phyloP scores from a whole-genome alignment of 2,329 filamentous ascomycete genomes.

The Colletotrichum abscissum region DNA sequence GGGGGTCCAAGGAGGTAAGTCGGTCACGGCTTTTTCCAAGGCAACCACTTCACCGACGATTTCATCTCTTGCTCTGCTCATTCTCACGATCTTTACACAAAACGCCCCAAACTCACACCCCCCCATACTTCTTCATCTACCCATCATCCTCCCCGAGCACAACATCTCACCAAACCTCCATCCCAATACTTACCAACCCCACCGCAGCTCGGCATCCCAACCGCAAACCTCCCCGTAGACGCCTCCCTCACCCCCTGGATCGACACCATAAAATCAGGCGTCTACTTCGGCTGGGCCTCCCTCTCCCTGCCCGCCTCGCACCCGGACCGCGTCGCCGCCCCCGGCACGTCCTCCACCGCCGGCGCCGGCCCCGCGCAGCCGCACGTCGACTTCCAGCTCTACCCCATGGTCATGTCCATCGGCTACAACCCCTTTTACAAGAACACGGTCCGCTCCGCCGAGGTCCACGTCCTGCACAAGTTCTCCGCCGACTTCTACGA shows the following conservation, averaged over 20 bases:
- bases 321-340: conserved; percentile 48
- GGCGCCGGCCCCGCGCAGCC: conserved; percentile 39
- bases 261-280: conserved; percentile 75
- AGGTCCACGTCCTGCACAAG: conserved; percentile 87
- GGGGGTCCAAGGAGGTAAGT: conserved; percentile 88
- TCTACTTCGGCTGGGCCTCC: conserved; percentile 94
- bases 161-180: neutral
- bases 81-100: neutral
- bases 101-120: neutral
- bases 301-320: conserved; percentile 68
- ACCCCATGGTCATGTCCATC: conserved; percentile 92
- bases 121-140: neutral
- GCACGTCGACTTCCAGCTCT: conserved; percentile 57
- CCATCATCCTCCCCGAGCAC: neutral
- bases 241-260: conserved; percentile 70
- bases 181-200: conserved; percentile 3
- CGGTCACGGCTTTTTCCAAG: neutral
- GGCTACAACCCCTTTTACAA: conserved; percentile 99
- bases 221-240: conserved; percentile 89
- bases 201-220: conserved; percentile 88
- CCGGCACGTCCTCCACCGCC: conserved; percentile 21
- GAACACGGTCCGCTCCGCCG: conserved; percentile 86
- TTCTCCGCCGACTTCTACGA: conserved; percentile 89
- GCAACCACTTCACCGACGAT: neutral
- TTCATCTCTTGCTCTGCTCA: neutral